phyloP scores from a whole-genome alignment of 2,329 filamentous ascomycete species.

The Aspergillus sp. region DNA sequence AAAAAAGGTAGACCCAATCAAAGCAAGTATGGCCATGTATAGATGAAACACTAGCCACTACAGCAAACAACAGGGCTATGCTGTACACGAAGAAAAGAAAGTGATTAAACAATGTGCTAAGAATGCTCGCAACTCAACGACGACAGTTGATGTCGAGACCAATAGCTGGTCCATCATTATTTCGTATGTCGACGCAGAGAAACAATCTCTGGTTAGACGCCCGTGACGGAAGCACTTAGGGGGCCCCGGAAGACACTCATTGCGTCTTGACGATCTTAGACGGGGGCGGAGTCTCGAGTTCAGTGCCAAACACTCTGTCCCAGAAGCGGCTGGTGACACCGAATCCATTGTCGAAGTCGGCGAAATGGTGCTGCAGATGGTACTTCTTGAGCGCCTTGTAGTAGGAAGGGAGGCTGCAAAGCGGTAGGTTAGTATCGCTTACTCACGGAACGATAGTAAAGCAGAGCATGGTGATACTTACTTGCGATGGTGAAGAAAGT shows the following conservation, averaged over 20 bases:
- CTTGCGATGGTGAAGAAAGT: constrained; percentile 95
- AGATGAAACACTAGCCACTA: background rate
- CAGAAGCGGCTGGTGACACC: constrained; percentile 95
- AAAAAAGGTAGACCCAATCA: background rate
- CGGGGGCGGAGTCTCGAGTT: constrained; percentile 48
- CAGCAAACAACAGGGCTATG: constrained; percentile 4
- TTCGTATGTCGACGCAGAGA: constrained; percentile 1
- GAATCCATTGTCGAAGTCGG: constrained; percentile 95
- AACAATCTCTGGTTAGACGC: too few species aligned
- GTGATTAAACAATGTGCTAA: background rate
- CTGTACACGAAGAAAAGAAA: constrained; percentile 11
- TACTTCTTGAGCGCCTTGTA: constrained; percentile 95
- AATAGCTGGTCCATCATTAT: background rate
- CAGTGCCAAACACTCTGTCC: constrained; percentile 86
- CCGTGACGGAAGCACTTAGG: background rate
- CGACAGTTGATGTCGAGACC: background rate
- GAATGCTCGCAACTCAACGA: background rate
- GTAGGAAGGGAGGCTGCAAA: constrained; percentile 63
- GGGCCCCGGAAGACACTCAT: constrained; percentile 12
- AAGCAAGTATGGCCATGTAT: background rate
- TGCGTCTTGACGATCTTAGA: constrained; percentile 29
- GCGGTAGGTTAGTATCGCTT: constrained; percentile 5
- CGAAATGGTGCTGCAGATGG: constrained; percentile 93
- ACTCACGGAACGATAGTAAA: background rate
- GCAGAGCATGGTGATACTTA: constrained; percentile 33